Conservation (phyloP, 2,329 filamentous ascomycete species). For the Colletotrichum neosansevieriae region DNA sequence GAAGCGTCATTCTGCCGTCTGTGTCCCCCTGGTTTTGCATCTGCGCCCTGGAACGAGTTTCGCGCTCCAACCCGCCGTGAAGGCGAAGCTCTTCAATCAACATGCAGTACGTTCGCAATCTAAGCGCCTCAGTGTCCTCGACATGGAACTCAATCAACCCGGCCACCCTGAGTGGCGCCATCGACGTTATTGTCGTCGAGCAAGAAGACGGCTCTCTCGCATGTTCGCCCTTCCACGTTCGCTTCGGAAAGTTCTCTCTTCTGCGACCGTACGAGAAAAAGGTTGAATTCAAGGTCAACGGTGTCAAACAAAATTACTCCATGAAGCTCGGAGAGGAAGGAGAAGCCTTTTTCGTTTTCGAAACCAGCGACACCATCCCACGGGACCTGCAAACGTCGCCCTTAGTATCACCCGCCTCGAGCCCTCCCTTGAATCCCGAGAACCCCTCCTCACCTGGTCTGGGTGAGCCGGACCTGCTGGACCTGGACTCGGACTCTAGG, state of each 20-base stretch:
- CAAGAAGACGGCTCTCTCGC: conserved; percentile 90
- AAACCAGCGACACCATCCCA: conserved; percentile 93
- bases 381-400: conserved; percentile 94
- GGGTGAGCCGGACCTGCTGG: conserved; percentile 77
- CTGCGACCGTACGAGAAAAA: conserved; percentile 97
- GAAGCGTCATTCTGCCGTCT: conserved; percentile 2
- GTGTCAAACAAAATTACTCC: conserved; percentile 88
- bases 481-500: conserved; percentile 66
- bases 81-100: conserved; percentile 43
- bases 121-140: conserved; percentile 95
- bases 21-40: not conserved
- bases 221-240: conserved; percentile 98
- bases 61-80: conserved; percentile 16
- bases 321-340: conserved; percentile 99
- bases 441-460: conserved; percentile 59
- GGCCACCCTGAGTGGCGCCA: conserved; percentile 94
- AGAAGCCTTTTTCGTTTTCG: conserved; percentile 98
- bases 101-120: conserved; percentile 98
- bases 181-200: conserved; percentile 98
- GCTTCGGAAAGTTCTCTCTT: conserved; percentile 98
- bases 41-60: not conserved
- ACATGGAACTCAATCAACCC: conserved; percentile 99
- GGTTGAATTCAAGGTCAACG: conserved; percentile 97
- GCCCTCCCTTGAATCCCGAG: conserved; percentile 74
- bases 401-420: conserved; percentile 88